Percentiles rank a stretch among this genome's conserved stretches.
phyloP scores from a whole-genome alignment of 139 green algal genomes.

The Zygnema circumcarinatum region DNA sequence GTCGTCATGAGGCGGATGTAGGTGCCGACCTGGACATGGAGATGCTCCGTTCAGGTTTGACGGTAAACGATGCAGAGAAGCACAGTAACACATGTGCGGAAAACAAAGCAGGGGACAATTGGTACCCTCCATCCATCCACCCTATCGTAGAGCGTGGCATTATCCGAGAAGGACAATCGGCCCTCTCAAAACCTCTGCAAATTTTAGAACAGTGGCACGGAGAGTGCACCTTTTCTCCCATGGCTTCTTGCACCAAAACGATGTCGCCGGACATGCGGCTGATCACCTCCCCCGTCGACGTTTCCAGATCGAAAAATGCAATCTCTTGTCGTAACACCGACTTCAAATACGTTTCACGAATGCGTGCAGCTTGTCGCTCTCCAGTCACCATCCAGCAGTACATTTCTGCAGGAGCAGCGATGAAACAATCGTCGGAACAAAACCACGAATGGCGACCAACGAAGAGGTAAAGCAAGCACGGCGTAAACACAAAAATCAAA shows the following conservation, averaged over 20 bases:
- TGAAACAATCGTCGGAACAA: neutral
- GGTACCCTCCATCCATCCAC: too few relatives aligned
- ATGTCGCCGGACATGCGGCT: conserved; percentile 57
- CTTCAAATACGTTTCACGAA: conserved; percentile 33
- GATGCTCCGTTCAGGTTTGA: neutral
- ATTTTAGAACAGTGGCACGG: too few relatives aligned
- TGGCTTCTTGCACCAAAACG: conserved; percentile 55
- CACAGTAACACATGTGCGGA: neutral
- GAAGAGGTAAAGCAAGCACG: neutral
- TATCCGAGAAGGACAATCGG: too few relatives aligned
- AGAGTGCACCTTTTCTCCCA: conserved; percentile 60
- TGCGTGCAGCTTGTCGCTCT: conserved; percentile 45
- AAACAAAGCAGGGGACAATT: neutral
- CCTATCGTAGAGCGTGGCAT: too few relatives aligned
- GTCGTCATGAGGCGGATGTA: conserved; percentile 50
- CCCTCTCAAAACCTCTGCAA: too few relatives aligned
- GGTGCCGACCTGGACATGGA: conserved; percentile 47
- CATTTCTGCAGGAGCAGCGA: conserved; percentile 49
- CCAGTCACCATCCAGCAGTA: conserved; percentile 54
- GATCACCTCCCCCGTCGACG: conserved; percentile 51
- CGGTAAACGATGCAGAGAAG: neutral
- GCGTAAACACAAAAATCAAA: conserved; percentile 22
- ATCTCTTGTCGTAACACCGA: conserved; percentile 82
- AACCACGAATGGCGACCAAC: neutral
- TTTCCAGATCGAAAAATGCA: conserved; percentile 79